Evolutionary conservation across 495 filamentous ascomycete species (phyloP).

Genomic region (Penicillium turbatum): DNA sequence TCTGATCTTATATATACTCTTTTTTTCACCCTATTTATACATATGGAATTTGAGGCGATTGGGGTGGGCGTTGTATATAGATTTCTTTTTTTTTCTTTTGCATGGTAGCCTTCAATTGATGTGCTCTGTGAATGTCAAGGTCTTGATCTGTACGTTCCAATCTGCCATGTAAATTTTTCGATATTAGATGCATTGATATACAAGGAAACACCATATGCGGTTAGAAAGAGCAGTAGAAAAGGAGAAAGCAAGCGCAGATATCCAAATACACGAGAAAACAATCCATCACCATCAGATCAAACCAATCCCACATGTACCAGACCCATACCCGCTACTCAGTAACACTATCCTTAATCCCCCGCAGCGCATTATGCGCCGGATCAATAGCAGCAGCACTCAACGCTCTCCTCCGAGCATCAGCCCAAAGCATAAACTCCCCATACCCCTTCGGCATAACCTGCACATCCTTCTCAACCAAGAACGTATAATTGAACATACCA

Average conservation of each 20-base stretch:
- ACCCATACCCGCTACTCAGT: conserved; percentile 39
- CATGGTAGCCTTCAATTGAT: conserved; percentile 1
- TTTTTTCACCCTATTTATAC: neutral
- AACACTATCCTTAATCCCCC: conserved; percentile 42
- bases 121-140: too few relatives aligned
- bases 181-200: too few relatives aligned
- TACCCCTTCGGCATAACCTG: conserved; percentile 73
- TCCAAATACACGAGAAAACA: neutral
- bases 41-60: conserved; percentile 3
- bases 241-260: neutral
- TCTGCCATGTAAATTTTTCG: neutral
- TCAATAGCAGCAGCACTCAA: conserved; percentile 39
- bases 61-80: conserved; percentile 9
- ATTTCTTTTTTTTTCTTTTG: neutral
- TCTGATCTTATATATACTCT: conserved; percentile 1
- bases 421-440: conserved; percentile 74
- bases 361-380: conserved; percentile 34
- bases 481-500: conserved; percentile 83
- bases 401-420: conserved; percentile 64
- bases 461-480: conserved; percentile 67
- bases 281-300: neutral
- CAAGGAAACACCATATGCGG: too few relatives aligned
- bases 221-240: too few relatives aligned
- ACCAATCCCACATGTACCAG: neutral
- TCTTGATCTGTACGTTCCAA: neutral